Evolutionary conservation across 768 basidiomycete genomes (phyloP).

Genomic region (Exidia glandulosa): DNA sequence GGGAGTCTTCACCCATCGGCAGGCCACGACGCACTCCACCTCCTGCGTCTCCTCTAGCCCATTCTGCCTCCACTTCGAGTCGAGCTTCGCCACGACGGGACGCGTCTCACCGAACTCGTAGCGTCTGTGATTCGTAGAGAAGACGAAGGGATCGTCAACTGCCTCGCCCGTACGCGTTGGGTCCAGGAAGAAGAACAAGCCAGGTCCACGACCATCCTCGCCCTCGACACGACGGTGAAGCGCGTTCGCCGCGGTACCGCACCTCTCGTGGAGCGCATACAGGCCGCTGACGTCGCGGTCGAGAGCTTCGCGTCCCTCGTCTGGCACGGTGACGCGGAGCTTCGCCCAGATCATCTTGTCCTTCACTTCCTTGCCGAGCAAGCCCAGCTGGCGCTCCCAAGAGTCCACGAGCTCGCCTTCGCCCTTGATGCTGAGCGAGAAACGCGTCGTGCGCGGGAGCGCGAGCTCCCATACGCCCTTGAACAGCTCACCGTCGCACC

Average conservation of each 20-base stretch:
- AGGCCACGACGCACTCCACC: conserved; percentile 49
- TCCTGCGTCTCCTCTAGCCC: conserved; percentile 29
- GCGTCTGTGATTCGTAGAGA: conserved; percentile 67
- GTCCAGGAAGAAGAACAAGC: conserved; percentile 65
- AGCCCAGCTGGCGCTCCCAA: conserved; percentile 77
- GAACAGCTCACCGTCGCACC: conserved; percentile 46
- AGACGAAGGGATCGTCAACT: conserved; percentile 71
- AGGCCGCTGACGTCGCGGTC: conserved; percentile 76
- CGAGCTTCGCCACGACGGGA: conserved; percentile 63
- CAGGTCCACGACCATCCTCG: conserved; percentile 41
- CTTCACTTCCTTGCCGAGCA: conserved; percentile 51
- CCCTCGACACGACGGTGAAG: conserved; percentile 53
- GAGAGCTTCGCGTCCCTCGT: conserved; percentile 33
- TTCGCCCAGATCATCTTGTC: conserved; percentile 57
- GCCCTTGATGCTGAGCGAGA: conserved; percentile 54
- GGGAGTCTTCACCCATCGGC: conserved; percentile 46
- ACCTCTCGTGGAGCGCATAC: conserved; percentile 72
- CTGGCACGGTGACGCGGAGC: conserved; percentile 50
- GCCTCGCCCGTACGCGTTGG: conserved; percentile 70
- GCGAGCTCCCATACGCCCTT: conserved; percentile 72
- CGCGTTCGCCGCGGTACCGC: conserved; percentile 78
- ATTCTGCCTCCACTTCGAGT: conserved; percentile 66
- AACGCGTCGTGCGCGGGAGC: conserved; percentile 45
- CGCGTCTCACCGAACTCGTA: conserved; percentile 75
- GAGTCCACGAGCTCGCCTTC: conserved; percentile 61